phyloP scores from a whole-genome alignment of 495 filamentous ascomycete genomes.

The Trichocladium antarcticum region DNA sequence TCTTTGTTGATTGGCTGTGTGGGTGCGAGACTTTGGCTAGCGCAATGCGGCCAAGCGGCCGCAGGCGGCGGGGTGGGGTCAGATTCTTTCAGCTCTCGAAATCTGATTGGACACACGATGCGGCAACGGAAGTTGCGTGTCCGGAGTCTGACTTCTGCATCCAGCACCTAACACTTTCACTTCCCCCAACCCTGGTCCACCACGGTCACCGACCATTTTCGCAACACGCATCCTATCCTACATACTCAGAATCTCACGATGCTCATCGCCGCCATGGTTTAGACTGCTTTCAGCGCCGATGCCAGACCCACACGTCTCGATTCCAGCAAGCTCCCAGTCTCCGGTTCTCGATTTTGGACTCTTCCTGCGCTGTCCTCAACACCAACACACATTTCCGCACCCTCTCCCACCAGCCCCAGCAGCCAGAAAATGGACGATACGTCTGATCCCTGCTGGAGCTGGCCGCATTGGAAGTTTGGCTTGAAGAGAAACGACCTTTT shows the following conservation, averaged over 20 bases:
- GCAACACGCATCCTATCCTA: background rate
- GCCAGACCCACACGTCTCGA: conserved; percentile 12
- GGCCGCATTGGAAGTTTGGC: conserved; percentile 43
- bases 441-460: conserved; percentile 25
- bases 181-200: conserved; percentile 9
- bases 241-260: conserved; percentile 16
- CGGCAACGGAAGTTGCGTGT: conserved; percentile 1
- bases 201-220: background rate
- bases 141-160: conserved; percentile 6
- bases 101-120: conserved; percentile 1
- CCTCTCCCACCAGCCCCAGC: background rate
- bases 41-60: background rate
- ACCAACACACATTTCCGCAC: background rate
- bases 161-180: conserved; percentile 15
- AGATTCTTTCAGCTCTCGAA: background rate
- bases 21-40: background rate
- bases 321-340: conserved; percentile 17
- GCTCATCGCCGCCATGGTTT: conserved; percentile 13
- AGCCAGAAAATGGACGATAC: conserved; percentile 37
- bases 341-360: conserved; percentile 24
- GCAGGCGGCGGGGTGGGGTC: background rate
- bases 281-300: conserved; percentile 28
- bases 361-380: conserved; percentile 12
- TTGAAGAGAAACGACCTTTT: conserved; percentile 33
- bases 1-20: conserved; percentile 6